These are phyloP conservation scores for Pachyrhizus erosus DNA, from an alignment of 306 rosid genomes.

Conservation along the genomic window DNA sequence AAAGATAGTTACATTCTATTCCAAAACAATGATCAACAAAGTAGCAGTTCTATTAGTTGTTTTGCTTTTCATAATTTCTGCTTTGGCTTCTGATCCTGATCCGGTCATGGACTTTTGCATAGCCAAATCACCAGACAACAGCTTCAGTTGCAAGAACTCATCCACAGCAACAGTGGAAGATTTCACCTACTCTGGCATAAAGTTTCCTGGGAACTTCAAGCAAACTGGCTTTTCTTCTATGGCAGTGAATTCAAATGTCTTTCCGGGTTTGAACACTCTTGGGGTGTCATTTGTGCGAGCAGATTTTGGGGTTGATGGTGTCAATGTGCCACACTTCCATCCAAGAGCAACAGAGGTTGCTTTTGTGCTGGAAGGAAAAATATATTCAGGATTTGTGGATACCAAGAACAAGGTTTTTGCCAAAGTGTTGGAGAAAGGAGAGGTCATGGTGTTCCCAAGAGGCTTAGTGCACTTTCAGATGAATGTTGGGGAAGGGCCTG, in stretches of 20 bases:
- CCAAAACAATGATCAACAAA: conserved; percentile 47
- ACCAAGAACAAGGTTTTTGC: conserved; percentile 73
- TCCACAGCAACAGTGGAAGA: conserved; percentile 73
- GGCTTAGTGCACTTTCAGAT: conserved; percentile 89
- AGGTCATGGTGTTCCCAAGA: conserved; percentile 91
- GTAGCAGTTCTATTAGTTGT: conserved; percentile 34
- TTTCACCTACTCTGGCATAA: conserved; percentile 76
- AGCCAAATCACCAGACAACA: conserved; percentile 45
- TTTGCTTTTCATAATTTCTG: conserved; percentile 45
- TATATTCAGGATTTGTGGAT: conserved; percentile 87
- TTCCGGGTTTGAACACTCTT: conserved; percentile 91
- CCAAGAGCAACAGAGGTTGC: conserved; percentile 91
- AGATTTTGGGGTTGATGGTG: conserved; percentile 81
- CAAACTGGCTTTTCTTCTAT: conserved; percentile 64
- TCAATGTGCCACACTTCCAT: conserved; percentile 83
- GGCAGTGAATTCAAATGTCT: conserved; percentile 71
- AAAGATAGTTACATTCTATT: conserved; percentile 27
- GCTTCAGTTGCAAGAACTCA: conserved; percentile 71
- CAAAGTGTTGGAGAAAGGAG: conserved; percentile 84
- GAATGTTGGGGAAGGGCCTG: conserved; percentile 87
- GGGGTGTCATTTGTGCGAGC: conserved; percentile 87
- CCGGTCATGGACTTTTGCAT: conserved; percentile 86
- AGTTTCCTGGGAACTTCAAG: conserved; percentile 64
- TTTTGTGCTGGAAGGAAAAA: conserved; percentile 73
- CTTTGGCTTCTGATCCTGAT: conserved; percentile 85